phyloP scores from a whole-genome alignment of 2,329 filamentous ascomycete genomes.

The Geosmithia flava region DNA sequence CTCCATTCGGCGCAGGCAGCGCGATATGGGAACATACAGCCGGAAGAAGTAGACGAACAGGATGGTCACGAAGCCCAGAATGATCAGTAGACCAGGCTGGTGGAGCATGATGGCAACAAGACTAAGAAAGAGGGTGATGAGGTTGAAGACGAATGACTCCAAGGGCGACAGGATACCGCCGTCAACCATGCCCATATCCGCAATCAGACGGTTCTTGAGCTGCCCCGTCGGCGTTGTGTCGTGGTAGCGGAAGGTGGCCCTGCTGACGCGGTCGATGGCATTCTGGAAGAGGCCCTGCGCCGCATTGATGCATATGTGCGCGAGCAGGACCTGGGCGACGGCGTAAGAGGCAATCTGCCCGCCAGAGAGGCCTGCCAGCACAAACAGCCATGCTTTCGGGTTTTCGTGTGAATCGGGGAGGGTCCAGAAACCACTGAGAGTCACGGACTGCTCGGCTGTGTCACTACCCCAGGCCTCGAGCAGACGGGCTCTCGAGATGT shows the following conservation, averaged over 20 bases:
- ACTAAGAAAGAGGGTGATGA: conserved; percentile 60
- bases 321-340: conserved; percentile 52
- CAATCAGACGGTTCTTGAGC: conserved; percentile 84
- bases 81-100: conserved; percentile 63
- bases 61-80: conserved; percentile 55
- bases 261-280: conserved; percentile 61
- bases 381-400: conserved; percentile 61
- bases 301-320: conserved; percentile 69
- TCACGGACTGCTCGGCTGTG: conserved; percentile 7
- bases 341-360: conserved; percentile 47
- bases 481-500: conserved; percentile 64
- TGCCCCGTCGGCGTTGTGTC: conserved; percentile 81
- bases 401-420: conserved; percentile 53
- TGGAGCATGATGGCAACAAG: conserved; percentile 68
- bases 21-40: conserved; percentile 69
- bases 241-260: conserved; percentile 80
- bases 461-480: conserved; percentile 78
- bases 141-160: conserved; percentile 55
- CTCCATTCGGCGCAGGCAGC: conserved; percentile 71
- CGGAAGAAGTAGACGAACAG: conserved; percentile 64
- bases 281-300: conserved; percentile 63
- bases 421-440: conserved; percentile 10
- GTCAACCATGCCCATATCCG: conserved; percentile 81
- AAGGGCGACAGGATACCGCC: conserved; percentile 71
- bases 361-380: conserved; percentile 55